Base-by-base conservation (phyloP, 306 rosid species). In the Sicyos edulis region DNA sequence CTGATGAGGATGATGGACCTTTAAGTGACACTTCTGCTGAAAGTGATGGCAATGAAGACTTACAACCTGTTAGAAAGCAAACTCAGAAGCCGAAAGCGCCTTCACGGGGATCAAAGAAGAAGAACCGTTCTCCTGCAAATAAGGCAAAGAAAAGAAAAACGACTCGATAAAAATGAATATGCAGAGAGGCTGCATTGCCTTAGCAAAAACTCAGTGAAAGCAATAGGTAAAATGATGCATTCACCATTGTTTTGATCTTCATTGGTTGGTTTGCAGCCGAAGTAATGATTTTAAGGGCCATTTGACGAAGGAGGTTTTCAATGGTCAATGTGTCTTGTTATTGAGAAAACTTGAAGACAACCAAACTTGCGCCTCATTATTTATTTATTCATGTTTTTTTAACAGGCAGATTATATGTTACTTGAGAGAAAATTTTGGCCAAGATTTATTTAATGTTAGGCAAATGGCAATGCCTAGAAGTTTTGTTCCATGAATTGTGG, bases 1-100 rank as follows among this genome's bases (percentile, higher is more conserved):
- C 96, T 20, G 98, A 93, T 13, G 96, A 92, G 54, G 97, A 89
- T 8, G 80, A 42, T 0, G 70, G 32, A 16, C 83, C 82, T 70
- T 21, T 59, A 12, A 75, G 80, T 14, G 75, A 71, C 29, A 17
- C 29, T 57, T 74, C 83, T 37, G 84, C 63, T 34, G 84, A 70
- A 53, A 82, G 86, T 58, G 81, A 79, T 55, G 83, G 72, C 47
- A 24, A 32, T 50, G 69, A 4, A 16, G 76, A 81, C 15, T 10
- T 61, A 29, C 59, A n/a, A 29, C 80, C 83, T 64, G 72, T 77
- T 16, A 82, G 81, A 67, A 80, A 78, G 54, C 77, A 80, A 58
- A 74, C 56, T 47, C 79, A 79, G 81, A 84, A 82, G 81, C 81
- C 70, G 72, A 79, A 74, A 73, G 71, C 5, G 12, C 20, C 45